Evolutionary conservation across 345 rosid species (phyloP).

Genomic region (Reutealis trisperma): DNA sequence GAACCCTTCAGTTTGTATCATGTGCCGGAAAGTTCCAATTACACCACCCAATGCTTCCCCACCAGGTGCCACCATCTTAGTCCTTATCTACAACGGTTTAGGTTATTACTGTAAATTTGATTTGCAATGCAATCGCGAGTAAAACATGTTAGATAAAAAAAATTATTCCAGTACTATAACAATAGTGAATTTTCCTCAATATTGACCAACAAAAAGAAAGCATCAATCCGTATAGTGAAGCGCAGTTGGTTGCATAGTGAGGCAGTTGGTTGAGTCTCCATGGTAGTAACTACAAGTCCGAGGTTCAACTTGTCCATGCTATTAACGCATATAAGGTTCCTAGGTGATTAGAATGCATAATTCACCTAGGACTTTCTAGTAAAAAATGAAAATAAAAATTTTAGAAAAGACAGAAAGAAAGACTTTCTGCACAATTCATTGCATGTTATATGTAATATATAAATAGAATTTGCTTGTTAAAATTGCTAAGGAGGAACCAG

Average conservation of each 20-base stretch:
- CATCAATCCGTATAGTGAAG: neutral
- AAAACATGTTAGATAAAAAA: neutral
- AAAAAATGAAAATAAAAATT: neutral
- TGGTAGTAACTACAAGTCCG: neutral
- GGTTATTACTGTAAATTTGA: neutral
- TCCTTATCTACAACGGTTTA: constrained; percentile 58
- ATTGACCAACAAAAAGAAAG: neutral
- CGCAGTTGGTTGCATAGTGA: neutral
- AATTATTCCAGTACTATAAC: neutral
- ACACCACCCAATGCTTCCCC: constrained; percentile 92
- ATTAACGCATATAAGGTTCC: neutral
- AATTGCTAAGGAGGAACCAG: neutral
- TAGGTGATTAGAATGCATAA: constrained; percentile 5
- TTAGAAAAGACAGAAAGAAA: neutral
- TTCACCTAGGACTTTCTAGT: no score
- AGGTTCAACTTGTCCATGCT: neutral
- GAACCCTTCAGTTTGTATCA: constrained; percentile 82
- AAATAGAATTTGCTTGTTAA: neutral
- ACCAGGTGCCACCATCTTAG: constrained; percentile 86
- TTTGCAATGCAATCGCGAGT: neutral
- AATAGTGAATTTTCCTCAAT: neutral
- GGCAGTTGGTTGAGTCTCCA: neutral
- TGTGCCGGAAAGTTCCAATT: constrained; percentile 67
- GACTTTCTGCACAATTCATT: neutral
- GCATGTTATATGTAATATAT: neutral